Percentiles rank a stretch among this genome's conserved stretches.
phyloP scores from a whole-genome alignment of 140 eudicot genomes.

The Flaveria floridana region DNA sequence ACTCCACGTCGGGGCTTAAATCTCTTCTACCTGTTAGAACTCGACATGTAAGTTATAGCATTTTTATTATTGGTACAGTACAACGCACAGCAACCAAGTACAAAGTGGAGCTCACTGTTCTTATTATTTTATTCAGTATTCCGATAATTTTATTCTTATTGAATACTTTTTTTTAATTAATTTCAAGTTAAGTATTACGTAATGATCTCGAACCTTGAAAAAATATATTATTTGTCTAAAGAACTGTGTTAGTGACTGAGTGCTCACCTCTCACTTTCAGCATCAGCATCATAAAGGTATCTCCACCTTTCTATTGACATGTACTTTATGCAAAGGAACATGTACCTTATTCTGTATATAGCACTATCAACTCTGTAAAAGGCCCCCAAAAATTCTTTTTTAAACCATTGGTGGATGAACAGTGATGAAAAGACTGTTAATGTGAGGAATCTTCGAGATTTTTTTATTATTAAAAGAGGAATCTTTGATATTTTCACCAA shows the following conservation, averaged over 20 bases:
- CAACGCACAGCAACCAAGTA: not conserved
- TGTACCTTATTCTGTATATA: conserved; percentile 18
- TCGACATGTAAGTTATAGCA: not conserved
- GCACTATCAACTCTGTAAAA: conserved; percentile 16
- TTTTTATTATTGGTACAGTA: not conserved
- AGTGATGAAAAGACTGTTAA: conserved; percentile 23
- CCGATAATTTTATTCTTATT: no score
- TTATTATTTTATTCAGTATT: not conserved
- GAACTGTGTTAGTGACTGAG: conserved; percentile 25
- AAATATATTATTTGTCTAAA: not conserved
- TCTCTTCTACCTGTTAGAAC: no score
- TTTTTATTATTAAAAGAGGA: conserved; percentile 30
- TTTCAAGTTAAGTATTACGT: not conserved
- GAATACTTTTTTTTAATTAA: no score
- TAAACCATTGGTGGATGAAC: conserved; percentile 26
- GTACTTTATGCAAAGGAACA: conserved; percentile 20
- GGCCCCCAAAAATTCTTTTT: not conserved
- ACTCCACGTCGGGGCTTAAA: no score
- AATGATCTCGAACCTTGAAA: not conserved
- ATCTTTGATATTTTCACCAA: conserved; percentile 40
- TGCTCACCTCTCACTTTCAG: conserved; percentile 36
- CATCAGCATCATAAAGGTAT: conserved; percentile 36
- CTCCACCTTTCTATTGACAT: conserved; percentile 18
- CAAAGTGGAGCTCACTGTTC: conserved; percentile 16
- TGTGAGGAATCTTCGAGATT: conserved; percentile 36